Evolutionary conservation across 768 basidiomycete genomes (phyloP), one percentile per base, ranked within the genome.

Genomic region (Paxillus involutus): DNA sequence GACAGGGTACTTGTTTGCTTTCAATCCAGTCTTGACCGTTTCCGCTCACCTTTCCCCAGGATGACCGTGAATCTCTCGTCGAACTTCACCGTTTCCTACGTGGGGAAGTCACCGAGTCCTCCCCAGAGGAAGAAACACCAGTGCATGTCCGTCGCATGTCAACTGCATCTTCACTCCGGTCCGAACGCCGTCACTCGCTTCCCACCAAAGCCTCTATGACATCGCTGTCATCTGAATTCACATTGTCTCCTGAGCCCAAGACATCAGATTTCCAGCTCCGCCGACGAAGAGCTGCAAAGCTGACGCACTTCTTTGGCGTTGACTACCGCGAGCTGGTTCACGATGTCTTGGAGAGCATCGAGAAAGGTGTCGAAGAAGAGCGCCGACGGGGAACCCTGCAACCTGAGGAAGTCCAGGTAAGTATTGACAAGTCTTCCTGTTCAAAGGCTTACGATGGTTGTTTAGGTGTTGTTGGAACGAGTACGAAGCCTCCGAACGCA

Each of bases 231-330:
- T 83, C 85, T 14, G 82, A 84, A 51, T 77, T 71, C 49, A 35
- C 75, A 26, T 43, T 70, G 16, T 60, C 78, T 17, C 68, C 77
- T 24, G 74, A 76, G 53, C 74, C 79, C 4, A 77, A 81, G 57
- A 16, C 29, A 14, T 61, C 65, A 19, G 61, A 39, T 61, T 92
- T 93, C 76, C 87, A 92, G 68, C 68, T 78, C 52, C 84, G 90
- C 44, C 77, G 91, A 49, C 75, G 83, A 40, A 77, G 85, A 53
- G 91, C 90, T 5, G 90, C 91, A 57, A 94, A 94, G 75, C 77
- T 94, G 55, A 86, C 88, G 26, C 80, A 86, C 71, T 93, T 93
- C 78, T 94, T 94, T 71, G 91, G 91, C 21, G 91, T 92, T 40
- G 81, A 91, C 67, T 92, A 94, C 68, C 80, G 83, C 26, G 88